Conservation (phyloP, 352 stramenopile species). For the Globisporangium okanoganense region DNA sequence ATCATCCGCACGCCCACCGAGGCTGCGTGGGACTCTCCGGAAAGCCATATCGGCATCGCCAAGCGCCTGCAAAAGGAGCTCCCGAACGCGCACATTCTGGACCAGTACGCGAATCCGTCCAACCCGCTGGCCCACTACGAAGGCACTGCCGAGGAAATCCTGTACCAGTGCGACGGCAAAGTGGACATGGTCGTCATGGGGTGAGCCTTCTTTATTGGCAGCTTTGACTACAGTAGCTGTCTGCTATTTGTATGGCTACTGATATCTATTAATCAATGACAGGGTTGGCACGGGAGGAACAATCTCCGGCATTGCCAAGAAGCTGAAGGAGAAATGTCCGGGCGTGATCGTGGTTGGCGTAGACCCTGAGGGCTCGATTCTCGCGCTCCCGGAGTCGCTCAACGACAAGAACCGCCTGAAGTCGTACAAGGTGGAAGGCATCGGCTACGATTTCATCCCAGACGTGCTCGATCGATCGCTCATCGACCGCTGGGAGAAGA, state of each 20-base stretch:
- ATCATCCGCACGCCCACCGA: constrained; percentile 96
- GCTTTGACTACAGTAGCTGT: no score
- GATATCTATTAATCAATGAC: not conserved
- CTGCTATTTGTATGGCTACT: no score
- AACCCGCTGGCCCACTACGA: constrained; percentile 97
- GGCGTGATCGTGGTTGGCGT: constrained; percentile 84
- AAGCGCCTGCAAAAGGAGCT: constrained; percentile 92
- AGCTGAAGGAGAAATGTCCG: constrained; percentile 93
- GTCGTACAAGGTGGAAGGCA: constrained; percentile 94
- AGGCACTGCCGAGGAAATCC: constrained; percentile 94
- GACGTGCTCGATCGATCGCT: constrained; percentile 92
- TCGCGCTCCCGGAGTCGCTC: constrained; percentile 89
- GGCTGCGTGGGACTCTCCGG: constrained; percentile 93
- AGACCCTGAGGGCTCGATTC: constrained; percentile 91
- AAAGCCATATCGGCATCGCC: constrained; percentile 94
- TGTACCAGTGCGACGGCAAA: constrained; percentile 90
- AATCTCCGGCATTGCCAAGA: constrained; percentile 91
- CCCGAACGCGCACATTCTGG: constrained; percentile 94
- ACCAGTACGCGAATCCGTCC: constrained; percentile 96
- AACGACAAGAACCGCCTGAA: constrained; percentile 92
- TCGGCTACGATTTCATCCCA: constrained; percentile 98
- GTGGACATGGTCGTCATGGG: constrained; percentile 95
- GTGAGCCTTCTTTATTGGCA: not conserved
- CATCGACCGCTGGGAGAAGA: constrained; percentile 95
- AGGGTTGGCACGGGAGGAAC: constrained; percentile 93